These are phyloP conservation scores for Stipa capillata DNA, from an alignment of 176 grass and related monocot genomes.

Conservation along the genomic window DNA sequence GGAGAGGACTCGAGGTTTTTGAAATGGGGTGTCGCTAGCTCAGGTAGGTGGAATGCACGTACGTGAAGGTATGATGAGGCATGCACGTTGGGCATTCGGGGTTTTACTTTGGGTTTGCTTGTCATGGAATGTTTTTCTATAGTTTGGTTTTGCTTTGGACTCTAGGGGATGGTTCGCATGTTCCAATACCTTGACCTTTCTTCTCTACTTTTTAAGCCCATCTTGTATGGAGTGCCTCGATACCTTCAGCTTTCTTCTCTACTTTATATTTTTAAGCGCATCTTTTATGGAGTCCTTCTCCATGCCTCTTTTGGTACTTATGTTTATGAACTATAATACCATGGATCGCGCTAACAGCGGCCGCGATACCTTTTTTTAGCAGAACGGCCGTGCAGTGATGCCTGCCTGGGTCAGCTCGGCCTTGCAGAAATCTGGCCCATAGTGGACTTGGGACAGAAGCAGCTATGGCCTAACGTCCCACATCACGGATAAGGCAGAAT, in stretches of 20 bases:
- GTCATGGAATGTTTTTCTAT: neutral
- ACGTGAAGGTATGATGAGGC: conserved; percentile 14
- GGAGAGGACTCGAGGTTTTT: neutral
- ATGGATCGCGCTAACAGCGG: too few species aligned
- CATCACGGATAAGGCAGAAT: too few species aligned
- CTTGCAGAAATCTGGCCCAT: neutral
- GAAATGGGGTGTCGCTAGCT: conserved; percentile 5
- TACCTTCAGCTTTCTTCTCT: neutral
- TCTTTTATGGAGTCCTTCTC: neutral
- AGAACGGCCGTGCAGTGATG: too few species aligned
- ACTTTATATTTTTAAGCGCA: too few species aligned
- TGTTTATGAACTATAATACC: neutral
- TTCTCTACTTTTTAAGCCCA: too few species aligned
- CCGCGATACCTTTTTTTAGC: neutral
- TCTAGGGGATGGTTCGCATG: neutral
- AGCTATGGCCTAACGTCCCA: too few species aligned
- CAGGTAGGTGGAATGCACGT: conserved; percentile 32
- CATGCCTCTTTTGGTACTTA: too few species aligned
- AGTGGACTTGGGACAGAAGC: neutral
- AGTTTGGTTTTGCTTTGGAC: neutral
- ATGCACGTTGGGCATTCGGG: conserved; percentile 28
- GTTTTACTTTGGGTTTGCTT: neutral
- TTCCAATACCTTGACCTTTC: too few species aligned
- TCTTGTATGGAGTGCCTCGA: too few species aligned
- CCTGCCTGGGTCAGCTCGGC: neutral